These are phyloP conservation scores for Tetrapyrgos nigripes DNA, from an alignment of 1,284 basidiomycete genomes.

Conservation along the genomic window DNA sequence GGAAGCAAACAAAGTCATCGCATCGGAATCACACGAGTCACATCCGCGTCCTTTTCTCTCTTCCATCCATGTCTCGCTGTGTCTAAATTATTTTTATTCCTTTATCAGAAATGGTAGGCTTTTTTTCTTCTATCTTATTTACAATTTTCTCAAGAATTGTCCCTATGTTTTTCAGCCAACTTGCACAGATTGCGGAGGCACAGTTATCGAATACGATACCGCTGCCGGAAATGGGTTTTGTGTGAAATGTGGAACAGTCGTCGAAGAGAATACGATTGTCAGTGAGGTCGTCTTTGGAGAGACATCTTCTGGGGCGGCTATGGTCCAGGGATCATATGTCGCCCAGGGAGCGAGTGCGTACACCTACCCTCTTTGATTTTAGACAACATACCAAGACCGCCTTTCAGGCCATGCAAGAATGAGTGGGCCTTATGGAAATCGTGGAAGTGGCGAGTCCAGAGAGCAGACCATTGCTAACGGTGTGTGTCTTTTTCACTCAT, in stretches of 20 bases:
- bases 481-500: slow-evolving; percentile 40
- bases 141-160: neutral
- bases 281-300: slow-evolving; percentile 95
- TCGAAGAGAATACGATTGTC: slow-evolving; percentile 95
- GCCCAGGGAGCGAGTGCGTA: slow-evolving; percentile 88
- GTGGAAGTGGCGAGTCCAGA: slow-evolving; percentile 78
- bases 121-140: neutral
- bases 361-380: slow-evolving; percentile 4
- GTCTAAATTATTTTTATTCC: neutral
- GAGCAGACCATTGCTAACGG: slow-evolving; percentile 92
- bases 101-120: neutral
- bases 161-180: slow-evolving; percentile 14
- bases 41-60: neutral
- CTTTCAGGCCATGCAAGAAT: slow-evolving; percentile 78
- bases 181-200: slow-evolving; percentile 69
- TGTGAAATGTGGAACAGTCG: slow-evolving; percentile 84
- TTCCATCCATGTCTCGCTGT: neutral
- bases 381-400: slow-evolving; percentile 8
- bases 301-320: slow-evolving; percentile 89
- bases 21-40: neutral
- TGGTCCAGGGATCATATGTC: slow-evolving; percentile 96
- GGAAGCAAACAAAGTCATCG: neutral
- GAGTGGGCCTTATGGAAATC: slow-evolving; percentile 80
- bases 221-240: slow-evolving; percentile 87
- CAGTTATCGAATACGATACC: slow-evolving; percentile 82